A percentile compares a stretch with the other conserved stretches of the same genome.
Conservation (phyloP, 1,284 basidiomycete species). For the Cryptococcus sp. region DNA sequence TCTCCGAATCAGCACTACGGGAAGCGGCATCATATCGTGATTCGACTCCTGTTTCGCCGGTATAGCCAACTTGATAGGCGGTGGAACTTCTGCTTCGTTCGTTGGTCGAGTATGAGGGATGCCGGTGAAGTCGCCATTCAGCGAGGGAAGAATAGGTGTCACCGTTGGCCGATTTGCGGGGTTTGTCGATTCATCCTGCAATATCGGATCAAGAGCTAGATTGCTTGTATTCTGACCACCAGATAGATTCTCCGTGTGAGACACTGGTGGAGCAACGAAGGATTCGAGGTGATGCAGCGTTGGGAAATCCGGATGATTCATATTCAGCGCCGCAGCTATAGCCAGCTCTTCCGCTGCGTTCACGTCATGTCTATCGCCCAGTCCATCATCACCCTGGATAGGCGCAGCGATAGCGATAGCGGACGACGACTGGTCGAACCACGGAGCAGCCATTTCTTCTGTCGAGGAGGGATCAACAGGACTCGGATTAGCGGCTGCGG, state of each 20-base stretch:
- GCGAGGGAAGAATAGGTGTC: not conserved
- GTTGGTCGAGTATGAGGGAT: not conserved
- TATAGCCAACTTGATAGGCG: not conserved
- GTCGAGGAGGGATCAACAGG: no score
- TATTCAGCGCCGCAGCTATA: not conserved
- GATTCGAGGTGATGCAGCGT: constrained; percentile 1
- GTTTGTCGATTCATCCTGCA: not conserved
- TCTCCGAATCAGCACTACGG: constrained; percentile 27
- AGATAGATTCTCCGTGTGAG: not conserved
- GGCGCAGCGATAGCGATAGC: not conserved
- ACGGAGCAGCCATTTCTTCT: no score
- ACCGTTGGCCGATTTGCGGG: not conserved
- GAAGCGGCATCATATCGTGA: constrained; percentile 9
- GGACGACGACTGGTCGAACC: no score
- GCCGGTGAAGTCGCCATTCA: not conserved
- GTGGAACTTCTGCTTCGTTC: not conserved
- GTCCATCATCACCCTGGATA: not conserved
- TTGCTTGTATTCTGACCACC: not conserved
- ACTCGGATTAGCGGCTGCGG: no score
- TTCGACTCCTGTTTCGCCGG: not conserved
- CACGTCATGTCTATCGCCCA: not conserved
- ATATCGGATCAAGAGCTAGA: no score
- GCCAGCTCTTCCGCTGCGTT: not conserved
- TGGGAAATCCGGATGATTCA: not conserved
- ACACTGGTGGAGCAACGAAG: not conserved